phyloP scores from a whole-genome alignment of 2,329 filamentous ascomycete species.

The Trichoderma sp. region DNA sequence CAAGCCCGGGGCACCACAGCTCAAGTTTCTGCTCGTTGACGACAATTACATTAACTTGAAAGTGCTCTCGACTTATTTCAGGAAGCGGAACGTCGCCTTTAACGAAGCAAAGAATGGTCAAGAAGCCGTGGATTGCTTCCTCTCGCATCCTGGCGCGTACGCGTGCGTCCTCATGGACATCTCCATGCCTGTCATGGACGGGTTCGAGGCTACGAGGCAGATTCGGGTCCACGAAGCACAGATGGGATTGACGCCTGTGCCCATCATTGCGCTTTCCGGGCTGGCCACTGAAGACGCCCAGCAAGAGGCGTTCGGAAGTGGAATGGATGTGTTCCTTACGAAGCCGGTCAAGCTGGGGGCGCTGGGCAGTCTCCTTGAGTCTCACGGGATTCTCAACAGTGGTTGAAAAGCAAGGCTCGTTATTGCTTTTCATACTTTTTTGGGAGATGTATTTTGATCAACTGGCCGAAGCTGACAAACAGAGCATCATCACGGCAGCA shows the following conservation, averaged over 20 bases:
- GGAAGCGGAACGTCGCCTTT: conserved; percentile 34
- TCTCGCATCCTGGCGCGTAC: conserved; percentile 27
- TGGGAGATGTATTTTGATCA: background rate
- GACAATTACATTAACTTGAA: conserved; percentile 44
- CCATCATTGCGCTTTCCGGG: conserved; percentile 55
- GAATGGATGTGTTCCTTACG: conserved; percentile 55
- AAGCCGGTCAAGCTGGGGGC: conserved; percentile 52
- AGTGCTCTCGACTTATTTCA: conserved; percentile 38
- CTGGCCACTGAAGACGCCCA: conserved; percentile 51
- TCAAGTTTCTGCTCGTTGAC: conserved; percentile 38
- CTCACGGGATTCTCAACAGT: conserved; percentile 12
- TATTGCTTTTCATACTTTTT: background rate
- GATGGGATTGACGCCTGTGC: conserved; percentile 42
- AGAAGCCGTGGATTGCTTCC: conserved; percentile 36
- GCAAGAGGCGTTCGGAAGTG: conserved; percentile 53
- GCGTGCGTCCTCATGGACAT: conserved; percentile 48
- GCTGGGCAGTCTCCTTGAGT: conserved; percentile 32
- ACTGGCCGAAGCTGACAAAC: background rate
- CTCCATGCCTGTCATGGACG: conserved; percentile 58
- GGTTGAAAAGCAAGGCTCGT: background rate
- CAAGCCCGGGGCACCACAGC: conserved; percentile 27
- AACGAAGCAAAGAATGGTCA: conserved; percentile 36
- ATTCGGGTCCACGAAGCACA: conserved; percentile 51
- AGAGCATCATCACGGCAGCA: background rate
- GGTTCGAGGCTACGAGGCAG: conserved; percentile 49